Base-by-base conservation (phyloP, 208 protist species). In the Tetramitus jugosus region DNA sequence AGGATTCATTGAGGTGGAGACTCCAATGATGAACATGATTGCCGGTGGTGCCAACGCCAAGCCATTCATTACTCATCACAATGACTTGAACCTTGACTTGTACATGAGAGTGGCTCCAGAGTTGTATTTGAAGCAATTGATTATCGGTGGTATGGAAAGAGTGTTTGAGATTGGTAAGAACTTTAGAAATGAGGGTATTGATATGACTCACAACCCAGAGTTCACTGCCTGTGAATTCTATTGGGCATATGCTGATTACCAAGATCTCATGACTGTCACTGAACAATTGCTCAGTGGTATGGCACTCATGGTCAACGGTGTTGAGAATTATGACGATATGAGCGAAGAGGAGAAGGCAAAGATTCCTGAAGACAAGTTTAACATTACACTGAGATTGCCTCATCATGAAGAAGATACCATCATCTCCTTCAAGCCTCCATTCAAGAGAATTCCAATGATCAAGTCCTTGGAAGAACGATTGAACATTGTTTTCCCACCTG, bases 221-320 rank as follows among this genome's bases (percentile, higher is more conserved):
- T 99, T 99, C 86, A 99, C 98, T n/a, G 98, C 96, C 40, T 92
- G 90, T 77, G 98, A 99, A 86, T 98, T 98, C 79, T 99, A 99
- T 88, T 95, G 91, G 93, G 98, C 98, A 0, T 99, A 99, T 86
- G 89, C 91, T 60, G 98, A 99, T 84, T 99, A 99, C 88, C 88
- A 99, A 74, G 98, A 99, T 85, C 92, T 99, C 77, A 99, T 99
- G 88, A 78, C 83, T 0, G 81, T 98, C 14, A 99, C 97, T 7
- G 98, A 99, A 88, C 85, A 99, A 42, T 79, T 96, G n/a, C 79
- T 96, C 8, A 82, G 92, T 78, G 84, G 84, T 0, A 92, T 99
- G n/a, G 98, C 98, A 29, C 88, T 94, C 81, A 82, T 93, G 33
- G 86, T 99, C 60, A 93, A 89, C 45, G 96, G 94, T 68, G n/a